phyloP scores from a whole-genome alignment of 2,329 filamentous ascomycete genomes.

The Moelleriella libera region DNA sequence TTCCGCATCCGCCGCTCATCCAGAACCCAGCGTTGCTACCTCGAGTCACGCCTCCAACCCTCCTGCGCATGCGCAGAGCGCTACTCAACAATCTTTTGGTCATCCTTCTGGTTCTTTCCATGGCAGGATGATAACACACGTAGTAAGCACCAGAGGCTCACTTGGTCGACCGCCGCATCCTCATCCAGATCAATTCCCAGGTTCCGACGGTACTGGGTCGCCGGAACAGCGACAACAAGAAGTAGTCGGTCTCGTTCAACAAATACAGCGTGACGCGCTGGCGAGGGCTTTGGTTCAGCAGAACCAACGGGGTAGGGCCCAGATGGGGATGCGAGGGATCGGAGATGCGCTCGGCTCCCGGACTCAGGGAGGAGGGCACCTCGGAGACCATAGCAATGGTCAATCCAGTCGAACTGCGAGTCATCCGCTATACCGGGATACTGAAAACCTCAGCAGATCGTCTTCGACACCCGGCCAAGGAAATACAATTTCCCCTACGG shows the following conservation, averaged over 20 bases:
- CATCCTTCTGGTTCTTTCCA: conserved; percentile 14
- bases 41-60: neutral
- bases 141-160: conserved; percentile 10
- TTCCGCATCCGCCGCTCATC: conserved; percentile 9
- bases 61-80: neutral
- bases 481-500: conserved; percentile 22
- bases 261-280: conserved; percentile 31
- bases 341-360: conserved; percentile 15
- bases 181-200: too few relatives aligned
- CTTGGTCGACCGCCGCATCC: too few relatives aligned
- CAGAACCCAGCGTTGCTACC: conserved; percentile 13
- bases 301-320: conserved; percentile 26
- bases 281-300: conserved; percentile 26
- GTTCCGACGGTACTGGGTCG: conserved; percentile 14
- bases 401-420: conserved; percentile 10
- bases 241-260: conserved; percentile 29
- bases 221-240: conserved; percentile 26
- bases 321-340: conserved; percentile 25
- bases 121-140: conserved; percentile 15
- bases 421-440: conserved; percentile 18
- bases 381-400: conserved; percentile 10
- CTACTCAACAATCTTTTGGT: conserved; percentile 3
- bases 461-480: conserved; percentile 5
- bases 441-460: conserved; percentile 16
- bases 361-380: conserved; percentile 7